Conservation (phyloP, 2,329 filamentous ascomycete species). For the Davidsoniella australis region DNA sequence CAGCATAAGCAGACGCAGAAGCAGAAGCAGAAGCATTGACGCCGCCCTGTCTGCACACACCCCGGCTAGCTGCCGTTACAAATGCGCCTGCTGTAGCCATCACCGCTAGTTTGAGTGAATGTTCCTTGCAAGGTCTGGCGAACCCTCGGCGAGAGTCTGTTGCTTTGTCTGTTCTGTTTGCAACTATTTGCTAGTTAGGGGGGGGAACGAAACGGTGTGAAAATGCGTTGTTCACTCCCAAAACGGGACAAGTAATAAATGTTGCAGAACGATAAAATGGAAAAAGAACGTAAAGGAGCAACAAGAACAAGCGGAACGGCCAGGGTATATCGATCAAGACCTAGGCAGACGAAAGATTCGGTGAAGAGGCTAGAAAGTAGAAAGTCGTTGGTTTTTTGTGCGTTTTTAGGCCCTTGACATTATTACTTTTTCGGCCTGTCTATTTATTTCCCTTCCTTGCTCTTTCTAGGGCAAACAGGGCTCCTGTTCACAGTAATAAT, state of each 20-base stretch:
- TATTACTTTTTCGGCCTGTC: too few species aligned
- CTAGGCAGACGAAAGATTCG: too few species aligned
- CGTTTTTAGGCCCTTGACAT: too few species aligned
- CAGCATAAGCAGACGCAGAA: neutral
- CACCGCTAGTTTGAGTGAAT: constrained; percentile 11
- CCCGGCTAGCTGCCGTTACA: constrained; percentile 7
- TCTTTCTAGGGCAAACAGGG: too few species aligned
- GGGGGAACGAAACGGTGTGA: neutral
- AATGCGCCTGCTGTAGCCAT: constrained; percentile 9
- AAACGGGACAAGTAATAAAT: neutral
- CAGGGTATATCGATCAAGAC: too few species aligned
- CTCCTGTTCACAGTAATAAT: too few species aligned
- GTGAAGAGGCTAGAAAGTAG: too few species aligned
- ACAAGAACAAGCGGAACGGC: neutral
- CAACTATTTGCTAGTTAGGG: neutral
- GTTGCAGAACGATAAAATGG: neutral
- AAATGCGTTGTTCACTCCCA: neutral
- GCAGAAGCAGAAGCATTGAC: constrained; percentile 4
- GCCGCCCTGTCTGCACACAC: constrained; percentile 11
- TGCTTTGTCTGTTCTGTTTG: neutral
- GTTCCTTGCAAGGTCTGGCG: too few species aligned
- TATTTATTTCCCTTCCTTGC: too few species aligned
- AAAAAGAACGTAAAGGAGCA: neutral
- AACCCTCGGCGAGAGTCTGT: too few species aligned
- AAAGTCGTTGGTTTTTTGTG: too few species aligned